Evolutionary conservation across 2,329 filamentous ascomycete species (phyloP).

Genomic region (Aspergillaceae sp.): DNA sequence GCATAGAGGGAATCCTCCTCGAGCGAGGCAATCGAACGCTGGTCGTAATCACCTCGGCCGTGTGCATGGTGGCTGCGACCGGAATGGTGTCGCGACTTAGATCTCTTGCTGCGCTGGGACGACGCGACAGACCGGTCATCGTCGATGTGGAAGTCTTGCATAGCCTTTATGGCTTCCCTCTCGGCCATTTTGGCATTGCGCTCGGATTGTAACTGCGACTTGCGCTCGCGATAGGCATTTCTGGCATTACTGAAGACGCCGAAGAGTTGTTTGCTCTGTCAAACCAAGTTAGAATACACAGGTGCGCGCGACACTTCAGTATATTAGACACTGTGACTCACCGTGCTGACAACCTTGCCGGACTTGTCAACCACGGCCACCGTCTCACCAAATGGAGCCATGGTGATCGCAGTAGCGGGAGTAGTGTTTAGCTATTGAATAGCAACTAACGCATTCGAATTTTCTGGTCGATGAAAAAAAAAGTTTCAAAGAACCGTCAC

Average conservation of each 20-base stretch:
- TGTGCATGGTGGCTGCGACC: conserved; percentile 18
- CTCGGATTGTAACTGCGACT: conserved; percentile 68
- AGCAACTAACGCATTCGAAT: no score
- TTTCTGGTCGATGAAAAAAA: neutral
- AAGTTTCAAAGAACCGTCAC: conserved; percentile 6
- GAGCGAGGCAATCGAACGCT: conserved; percentile 25
- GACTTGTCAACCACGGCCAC: conserved; percentile 87
- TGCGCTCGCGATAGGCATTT: conserved; percentile 77
- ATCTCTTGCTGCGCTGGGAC: conserved; percentile 31
- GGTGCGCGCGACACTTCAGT: neutral
- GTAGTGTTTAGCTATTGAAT: neutral
- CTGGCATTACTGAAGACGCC: conserved; percentile 89
- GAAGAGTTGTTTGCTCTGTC: conserved; percentile 77
- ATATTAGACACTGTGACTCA: conserved; percentile 41
- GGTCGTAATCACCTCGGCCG: conserved; percentile 5
- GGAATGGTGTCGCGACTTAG: conserved; percentile 22
- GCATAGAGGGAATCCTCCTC: conserved; percentile 11
- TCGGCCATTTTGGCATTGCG: conserved; percentile 52
- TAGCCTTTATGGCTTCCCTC: conserved; percentile 50
- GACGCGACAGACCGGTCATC: conserved; percentile 38
- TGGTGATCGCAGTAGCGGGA: conserved; percentile 6
- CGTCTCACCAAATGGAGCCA: conserved; percentile 50
- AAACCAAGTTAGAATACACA: neutral
- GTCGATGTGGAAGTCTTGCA: conserved; percentile 44
- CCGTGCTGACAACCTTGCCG: conserved; percentile 82